These are phyloP conservation scores for Breviolum minutum DNA, from an alignment of 73 alveolate species.

Conservation along the genomic window DNA sequence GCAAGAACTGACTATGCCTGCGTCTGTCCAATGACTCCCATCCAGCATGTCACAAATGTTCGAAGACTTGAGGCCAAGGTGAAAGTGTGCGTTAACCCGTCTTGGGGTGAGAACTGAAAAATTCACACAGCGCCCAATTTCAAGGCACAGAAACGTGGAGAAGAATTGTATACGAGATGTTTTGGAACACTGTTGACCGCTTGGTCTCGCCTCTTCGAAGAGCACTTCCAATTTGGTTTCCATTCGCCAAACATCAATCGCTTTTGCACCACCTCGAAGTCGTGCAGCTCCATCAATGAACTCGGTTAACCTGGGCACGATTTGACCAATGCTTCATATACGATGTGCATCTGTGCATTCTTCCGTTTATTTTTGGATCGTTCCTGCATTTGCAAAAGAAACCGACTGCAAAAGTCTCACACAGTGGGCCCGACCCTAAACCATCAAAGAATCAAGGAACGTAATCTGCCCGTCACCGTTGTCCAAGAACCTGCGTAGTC, in stretches of 20 bases:
- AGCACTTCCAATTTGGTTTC: slow-evolving; percentile 70
- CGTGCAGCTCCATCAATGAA: slow-evolving; percentile 45
- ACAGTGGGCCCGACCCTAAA: background rate
- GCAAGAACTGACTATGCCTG: no score
- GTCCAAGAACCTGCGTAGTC: slow-evolving; percentile 1
- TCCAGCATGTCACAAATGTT: no score
- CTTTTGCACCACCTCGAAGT: slow-evolving; percentile 29
- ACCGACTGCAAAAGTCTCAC: background rate
- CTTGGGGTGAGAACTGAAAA: no score
- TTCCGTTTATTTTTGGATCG: no score
- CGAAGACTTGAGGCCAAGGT: no score
- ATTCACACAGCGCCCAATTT: no score
- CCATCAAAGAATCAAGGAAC: background rate
- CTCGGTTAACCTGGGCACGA: background rate
- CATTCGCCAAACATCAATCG: slow-evolving; percentile 64
- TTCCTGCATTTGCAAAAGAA: background rate
- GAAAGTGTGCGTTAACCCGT: no score
- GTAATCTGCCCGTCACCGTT: slow-evolving; percentile 37
- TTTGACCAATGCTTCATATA: background rate
- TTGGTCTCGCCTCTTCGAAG: slow-evolving; percentile 3
- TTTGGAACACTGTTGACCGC: no score
- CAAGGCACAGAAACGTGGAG: no score
- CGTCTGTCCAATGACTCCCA: no score
- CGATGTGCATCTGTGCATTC: background rate
- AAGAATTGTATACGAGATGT: no score